Conservation (phyloP, 2,329 filamentous ascomycete species). For the Botrytis byssoidea region DNA sequence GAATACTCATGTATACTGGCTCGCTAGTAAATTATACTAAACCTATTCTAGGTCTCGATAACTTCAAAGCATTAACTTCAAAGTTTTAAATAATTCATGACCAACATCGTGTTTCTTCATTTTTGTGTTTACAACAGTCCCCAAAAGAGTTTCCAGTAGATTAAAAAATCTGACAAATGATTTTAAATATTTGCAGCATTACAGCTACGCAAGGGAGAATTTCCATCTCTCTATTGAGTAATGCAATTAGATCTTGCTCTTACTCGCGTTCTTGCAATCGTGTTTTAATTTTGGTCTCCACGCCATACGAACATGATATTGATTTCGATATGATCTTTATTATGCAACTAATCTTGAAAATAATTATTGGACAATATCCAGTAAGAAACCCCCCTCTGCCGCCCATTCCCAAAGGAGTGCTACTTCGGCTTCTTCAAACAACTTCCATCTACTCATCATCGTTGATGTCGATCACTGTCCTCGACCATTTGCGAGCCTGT, state of each 20-base stretch:
- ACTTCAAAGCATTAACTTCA: background rate
- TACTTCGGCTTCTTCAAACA: background rate
- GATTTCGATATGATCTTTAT: background rate
- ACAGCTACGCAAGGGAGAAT: background rate
- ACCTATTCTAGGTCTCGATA: accelerated
- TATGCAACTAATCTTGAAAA: background rate
- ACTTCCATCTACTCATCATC: background rate
- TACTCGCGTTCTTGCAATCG: background rate
- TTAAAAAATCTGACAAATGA: background rate
- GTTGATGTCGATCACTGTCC: background rate
- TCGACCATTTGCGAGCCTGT: background rate
- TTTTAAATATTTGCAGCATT: background rate
- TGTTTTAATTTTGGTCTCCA: background rate
- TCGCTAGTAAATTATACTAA: background rate
- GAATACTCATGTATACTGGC: background rate
- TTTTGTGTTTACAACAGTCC: accelerated
- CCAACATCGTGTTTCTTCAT: background rate
- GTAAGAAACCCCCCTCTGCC: background rate
- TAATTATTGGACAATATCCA: background rate
- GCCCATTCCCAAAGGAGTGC: background rate
- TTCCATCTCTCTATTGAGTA: background rate
- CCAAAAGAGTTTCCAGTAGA: background rate
- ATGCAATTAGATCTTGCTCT: background rate
- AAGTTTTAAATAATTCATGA: too few species aligned
- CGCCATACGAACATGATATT: background rate